Base-by-base conservation (phyloP, 257 asterid genomes). In the Lycium barbarum region DNA sequence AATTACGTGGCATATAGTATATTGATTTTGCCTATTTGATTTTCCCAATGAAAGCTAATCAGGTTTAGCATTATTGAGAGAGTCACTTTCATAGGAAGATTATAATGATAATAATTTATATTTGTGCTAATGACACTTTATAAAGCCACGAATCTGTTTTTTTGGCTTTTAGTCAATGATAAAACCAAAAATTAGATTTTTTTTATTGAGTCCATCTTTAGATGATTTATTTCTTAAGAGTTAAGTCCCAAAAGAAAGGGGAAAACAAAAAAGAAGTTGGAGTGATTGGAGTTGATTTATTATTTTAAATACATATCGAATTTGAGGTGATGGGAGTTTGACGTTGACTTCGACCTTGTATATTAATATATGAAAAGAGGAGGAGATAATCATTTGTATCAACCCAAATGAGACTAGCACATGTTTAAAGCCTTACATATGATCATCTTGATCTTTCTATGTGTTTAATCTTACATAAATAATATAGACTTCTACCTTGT, bases 81-180 rank as follows among this genome's bases (percentile, higher is more conserved):
- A 51, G 9, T 49, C 63, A 51, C 63, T 76, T 76, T 76, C 45
- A 49, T 20, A 73, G 12, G 40, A 73, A 73, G 80, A 73, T 73
- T 72, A 26, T 72, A 72, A 45, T 43, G 45, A 45, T 72, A 33
- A 6, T 40, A 38, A 38, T 7, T 49, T 6, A 76, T 26, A 45
- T 51, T 76, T 51, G 22, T 20, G 33, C 5, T 76, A 51, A 51
- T 51, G 47, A 45, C 81, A 51, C 81, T 76, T 49, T 13, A 76
- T 76, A 51, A 51, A 49, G 45, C 1, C 26, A 73, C 3, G n/a
- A 20, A 65, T 65, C 51, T 76, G 63, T 45, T 76, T 74, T 51
- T 22, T 76, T 76, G 22, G 26, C 63, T 76, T 76, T 76, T 76
- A 8, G 15, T 53, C 47, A 51, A 51, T 22, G 11, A 51, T 49